Evolutionary conservation across 2,329 filamentous ascomycete species (phyloP), one percentile per base, ranked within the genome.

Genomic region (Xylariaceae sp.): DNA sequence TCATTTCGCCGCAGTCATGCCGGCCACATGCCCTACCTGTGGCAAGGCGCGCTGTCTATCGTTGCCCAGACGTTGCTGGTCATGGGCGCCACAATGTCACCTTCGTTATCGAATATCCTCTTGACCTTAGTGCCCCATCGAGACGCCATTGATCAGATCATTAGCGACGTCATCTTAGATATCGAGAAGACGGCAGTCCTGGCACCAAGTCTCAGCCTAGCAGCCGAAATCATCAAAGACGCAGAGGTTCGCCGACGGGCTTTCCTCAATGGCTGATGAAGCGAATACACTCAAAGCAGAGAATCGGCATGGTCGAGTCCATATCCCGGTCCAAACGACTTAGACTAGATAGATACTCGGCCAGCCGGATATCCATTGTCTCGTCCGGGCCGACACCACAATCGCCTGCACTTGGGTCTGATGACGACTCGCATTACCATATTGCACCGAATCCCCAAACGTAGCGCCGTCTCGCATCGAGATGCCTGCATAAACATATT

Each of bases 31-130:
- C 87, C 87, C 11, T 93, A 91, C 64, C 75, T 91, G 16, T 93
- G 86, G 83, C 87, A 91, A 67, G 87, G 87, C 15, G 85, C 87
- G 8, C 73, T 93, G 29, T 89, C 85, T 17, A 87, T 93, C 57
- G 85, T 90, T 17, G 89, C 85, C 4, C 87, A 93, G 63, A 85
- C 85, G 2, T 71, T 93, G 13, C 71, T 93, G 33, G 79, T 93
- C 26, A 91, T 93, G 87, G 87, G 86, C 6, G 85, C 87, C 13
- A 89, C 84, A 13, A 87, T 91, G 80, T 89, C 83, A 8, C 81
- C 82, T 1, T 82, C 82, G 4, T 75, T 91, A 3, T 80, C 78
- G 18, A 74, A 71, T 37, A 80, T 90, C 31, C 69, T 91, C 24
- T 41, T 76, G 37, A 72, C 68, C 2, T 57, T 82, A 18, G 71